Evolutionary conservation across 2,329 filamentous ascomycete species (phyloP).

Genomic region (Fusarium sp.): DNA sequence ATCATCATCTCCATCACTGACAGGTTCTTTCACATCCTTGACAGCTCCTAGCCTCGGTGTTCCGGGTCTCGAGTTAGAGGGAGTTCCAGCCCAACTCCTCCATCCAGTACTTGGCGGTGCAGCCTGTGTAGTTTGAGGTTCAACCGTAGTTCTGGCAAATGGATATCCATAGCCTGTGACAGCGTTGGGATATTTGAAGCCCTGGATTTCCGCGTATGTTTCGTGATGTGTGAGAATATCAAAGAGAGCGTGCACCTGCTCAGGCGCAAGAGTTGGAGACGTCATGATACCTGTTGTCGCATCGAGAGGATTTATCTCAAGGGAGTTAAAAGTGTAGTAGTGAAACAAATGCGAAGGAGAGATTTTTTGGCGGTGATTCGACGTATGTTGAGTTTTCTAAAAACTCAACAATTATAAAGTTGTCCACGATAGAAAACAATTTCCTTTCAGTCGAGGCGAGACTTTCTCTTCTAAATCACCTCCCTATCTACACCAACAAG

Average conservation of each 20-base stretch:
- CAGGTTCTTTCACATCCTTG: slow-evolving; percentile 18
- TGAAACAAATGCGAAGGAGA: not conserved
- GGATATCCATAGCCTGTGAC: slow-evolving; percentile 79
- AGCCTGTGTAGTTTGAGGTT: slow-evolving; percentile 25
- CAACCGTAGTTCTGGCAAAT: slow-evolving; percentile 60
- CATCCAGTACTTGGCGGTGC: slow-evolving; percentile 28
- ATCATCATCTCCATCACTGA: slow-evolving; percentile 37
- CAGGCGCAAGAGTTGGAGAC: slow-evolving; percentile 47
- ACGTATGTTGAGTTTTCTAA: not conserved
- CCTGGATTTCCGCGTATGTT: slow-evolving; percentile 76
- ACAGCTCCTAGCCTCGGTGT: slow-evolving; percentile 49
- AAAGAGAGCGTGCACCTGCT: slow-evolving; percentile 67
- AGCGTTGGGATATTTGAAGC: slow-evolving; percentile 74
- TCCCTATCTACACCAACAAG: not conserved
- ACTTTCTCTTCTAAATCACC: no score
- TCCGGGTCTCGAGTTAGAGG: slow-evolving; percentile 41
- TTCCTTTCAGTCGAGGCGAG: not conserved
- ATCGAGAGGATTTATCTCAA: slow-evolving; percentile 14
- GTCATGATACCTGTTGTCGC: slow-evolving; percentile 42
- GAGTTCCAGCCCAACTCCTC: slow-evolving; percentile 45
- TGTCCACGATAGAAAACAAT: not conserved
- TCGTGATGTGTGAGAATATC: slow-evolving; percentile 72
- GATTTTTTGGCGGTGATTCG: not conserved
- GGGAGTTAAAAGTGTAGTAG: not conserved
- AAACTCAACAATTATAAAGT: not conserved